Evolutionary conservation across 306 rosid genomes (phyloP), one percentile per base, ranked within the genome.

Genomic region (Mimosa bimucronata): DNA sequence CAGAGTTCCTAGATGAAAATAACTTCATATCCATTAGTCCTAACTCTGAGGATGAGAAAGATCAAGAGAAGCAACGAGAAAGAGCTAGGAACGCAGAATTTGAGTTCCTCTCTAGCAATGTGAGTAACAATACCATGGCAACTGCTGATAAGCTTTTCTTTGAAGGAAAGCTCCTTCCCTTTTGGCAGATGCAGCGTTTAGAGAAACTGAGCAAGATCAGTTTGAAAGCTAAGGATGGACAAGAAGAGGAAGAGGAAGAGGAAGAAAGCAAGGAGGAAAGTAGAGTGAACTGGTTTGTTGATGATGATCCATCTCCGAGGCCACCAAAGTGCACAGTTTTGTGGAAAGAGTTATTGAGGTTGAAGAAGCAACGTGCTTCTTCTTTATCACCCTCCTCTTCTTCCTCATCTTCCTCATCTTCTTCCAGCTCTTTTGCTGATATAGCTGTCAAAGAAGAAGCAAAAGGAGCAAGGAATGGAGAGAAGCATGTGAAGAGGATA

Each of bases 231-330:
- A 91, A 88, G 78, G 90, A 87, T 1, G 78, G 52, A 0, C 90
- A 81, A 44, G 82, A 34, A 58, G 79, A 57, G 8, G 92, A 64
- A 7, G 83, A 73, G 12, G 88, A 83, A 34, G 89, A 62, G 25
- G 88, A 83, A 29, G 87, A 21, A 23, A 79, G 38, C 81, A 87
- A 86, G 74, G 90, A 89, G 46, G 94, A 86, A 50, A 87, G 41
- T 48, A 90, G 97, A 88, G 95, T 83, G 37, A 91, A 81, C 65
- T 96, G 99, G 98, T 93, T 93, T 86, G 91, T 91, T 23, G 99
- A 96, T 83, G 99, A 96, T 66, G 97, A 96, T 75, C 99, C 99
- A 1, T 96, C 99, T 84, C 97, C 99, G 3, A 91, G 99, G 77
- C 99, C 99, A 57, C 98, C 99, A 3, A 96, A 91, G 84, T 96